Evolutionary conservation across 1,284 basidiomycete species (phyloP).

Genomic region (Agaricales sp.): DNA sequence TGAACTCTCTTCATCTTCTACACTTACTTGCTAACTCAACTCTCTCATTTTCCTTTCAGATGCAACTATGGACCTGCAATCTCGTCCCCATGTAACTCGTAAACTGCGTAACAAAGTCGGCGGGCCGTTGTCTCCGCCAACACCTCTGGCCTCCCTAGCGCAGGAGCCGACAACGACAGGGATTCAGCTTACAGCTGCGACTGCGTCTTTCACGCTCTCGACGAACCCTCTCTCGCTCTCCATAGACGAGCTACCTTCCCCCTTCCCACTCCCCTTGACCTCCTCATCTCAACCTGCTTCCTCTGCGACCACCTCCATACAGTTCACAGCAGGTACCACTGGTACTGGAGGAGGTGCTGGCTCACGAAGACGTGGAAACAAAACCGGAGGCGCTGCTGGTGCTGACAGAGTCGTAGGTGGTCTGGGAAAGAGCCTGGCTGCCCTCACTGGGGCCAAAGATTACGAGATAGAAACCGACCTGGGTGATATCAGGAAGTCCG

Average conservation of each 20-base stretch:
- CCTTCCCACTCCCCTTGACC: conserved; percentile 69
- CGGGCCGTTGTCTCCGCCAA: conserved; percentile 42
- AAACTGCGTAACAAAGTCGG: conserved; percentile 71
- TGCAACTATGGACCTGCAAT: conserved; percentile 58
- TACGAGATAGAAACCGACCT: background rate
- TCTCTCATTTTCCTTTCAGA: conserved; percentile 29
- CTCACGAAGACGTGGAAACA: too few relatives aligned
- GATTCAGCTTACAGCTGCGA: conserved; percentile 25
- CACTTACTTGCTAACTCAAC: conserved; percentile 8
- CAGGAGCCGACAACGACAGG: background rate
- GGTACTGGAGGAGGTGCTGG: background rate
- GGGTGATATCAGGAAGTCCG: background rate
- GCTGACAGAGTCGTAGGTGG: background rate
- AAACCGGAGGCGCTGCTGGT: background rate
- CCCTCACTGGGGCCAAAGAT: background rate
- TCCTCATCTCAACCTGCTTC: conserved; percentile 21
- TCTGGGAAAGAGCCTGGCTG: background rate
- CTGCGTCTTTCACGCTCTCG: conserved; percentile 37
- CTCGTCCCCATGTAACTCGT: conserved; percentile 68
- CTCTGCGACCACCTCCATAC: background rate
- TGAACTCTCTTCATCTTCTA: conserved; percentile 8
- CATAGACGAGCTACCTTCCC: conserved; percentile 73
- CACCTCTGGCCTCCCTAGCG: conserved; percentile 33
- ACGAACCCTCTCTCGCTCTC: conserved; percentile 70
- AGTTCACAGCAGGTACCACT: background rate